Evolutionary conservation across 768 basidiomycete species (phyloP), one percentile per base, ranked within the genome.

Genomic region (Boletus bicolor): DNA sequence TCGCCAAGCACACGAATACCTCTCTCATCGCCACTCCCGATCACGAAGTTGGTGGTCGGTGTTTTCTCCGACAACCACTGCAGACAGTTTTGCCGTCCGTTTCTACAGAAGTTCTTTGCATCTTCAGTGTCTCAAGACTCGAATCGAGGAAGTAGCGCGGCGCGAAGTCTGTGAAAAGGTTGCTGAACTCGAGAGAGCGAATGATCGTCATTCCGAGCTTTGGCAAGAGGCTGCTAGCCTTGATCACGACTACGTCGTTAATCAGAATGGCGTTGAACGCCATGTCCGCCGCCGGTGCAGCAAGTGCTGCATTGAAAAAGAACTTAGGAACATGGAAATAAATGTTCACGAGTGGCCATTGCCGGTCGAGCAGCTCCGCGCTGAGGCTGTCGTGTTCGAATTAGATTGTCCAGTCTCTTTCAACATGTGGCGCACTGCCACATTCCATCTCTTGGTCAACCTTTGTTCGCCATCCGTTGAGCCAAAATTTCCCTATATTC

Each of bases 261-360:
- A 51, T 26, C 3, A 30, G 28, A 6, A 55, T 35, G 64, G 65
- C 4, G 2, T 3, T 3, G 32, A 41, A 26, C 39, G 49, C 1
- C 42, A 55, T 4, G 44, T 44, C 1, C 44, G 30, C 11, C 15
- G 32, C 10, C 12, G 45, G 0, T 76, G 74, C 51, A 4, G n/a
- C 1, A 76, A 70, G 49, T 78, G 77, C 43, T 4, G 7, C 2
- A 41, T 71, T 17, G 51, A 69, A n/a, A 51, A 42, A 15, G 15
- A 62, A 47, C 64, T 68, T 0, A 17, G 28, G 0, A 19, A 1
- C 0, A 58, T 79, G 65, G 4, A 24, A 0, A 79, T 82, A 24
- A 0, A 26, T 1, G 58, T 76, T 5, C 68, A 77, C 37, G 81
- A 82, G 50, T 79, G 78, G 79, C 81, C 80, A 0, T 58, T 82